Base-by-base conservation (phyloP, 1,139 yeast species). In the Hansenula sp. region DNA sequence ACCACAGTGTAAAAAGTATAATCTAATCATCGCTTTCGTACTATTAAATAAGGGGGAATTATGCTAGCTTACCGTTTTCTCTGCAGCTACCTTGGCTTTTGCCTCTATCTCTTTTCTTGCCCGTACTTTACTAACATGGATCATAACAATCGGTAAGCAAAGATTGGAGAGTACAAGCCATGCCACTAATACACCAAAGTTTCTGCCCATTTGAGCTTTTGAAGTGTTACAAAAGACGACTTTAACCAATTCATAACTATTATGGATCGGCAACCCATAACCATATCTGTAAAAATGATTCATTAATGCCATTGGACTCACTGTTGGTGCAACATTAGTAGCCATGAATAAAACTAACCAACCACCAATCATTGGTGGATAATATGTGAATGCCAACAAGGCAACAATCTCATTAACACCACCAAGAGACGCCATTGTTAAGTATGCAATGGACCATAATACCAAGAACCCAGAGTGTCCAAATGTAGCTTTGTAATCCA, bases 301-400 rank as follows among this genome's bases (percentile, higher is more conserved):
- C 38, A 69, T 61, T 40, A 84, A 60, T 1, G 68, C 79, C 52
- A 82, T 59, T 0, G 90, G 79, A 30, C 77, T 72, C 54, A 80
- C 77, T 0, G 86, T 74, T 4, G 84, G 77, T 0, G 87, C 65
- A 29, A 82, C 67, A 53, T 82, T 83, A 33, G 70, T 42, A 38
- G 80, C 74, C 58, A 81, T 77, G 72, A 79, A 76, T 49, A 75
- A 70, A 48, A 81, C 68, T 58, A 83, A 67, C 86, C 87, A 82
- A 42, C 79, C 73, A 1, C 87, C 84, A 24, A 81, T 55, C 36
- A 70, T 57, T 10, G 78, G 76, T 9, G 80, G 79, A 38, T 65
- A 70, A 37, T 60, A 56, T 1, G 74, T 62, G 44, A 76, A 64
- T 9, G 76, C 60, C 7, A 78, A 39, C 41, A 73, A 61, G 12